These are phyloP conservation scores for Talaromyces piceae DNA, from an alignment of 2,329 filamentous ascomycete genomes.

Conservation along the genomic window DNA sequence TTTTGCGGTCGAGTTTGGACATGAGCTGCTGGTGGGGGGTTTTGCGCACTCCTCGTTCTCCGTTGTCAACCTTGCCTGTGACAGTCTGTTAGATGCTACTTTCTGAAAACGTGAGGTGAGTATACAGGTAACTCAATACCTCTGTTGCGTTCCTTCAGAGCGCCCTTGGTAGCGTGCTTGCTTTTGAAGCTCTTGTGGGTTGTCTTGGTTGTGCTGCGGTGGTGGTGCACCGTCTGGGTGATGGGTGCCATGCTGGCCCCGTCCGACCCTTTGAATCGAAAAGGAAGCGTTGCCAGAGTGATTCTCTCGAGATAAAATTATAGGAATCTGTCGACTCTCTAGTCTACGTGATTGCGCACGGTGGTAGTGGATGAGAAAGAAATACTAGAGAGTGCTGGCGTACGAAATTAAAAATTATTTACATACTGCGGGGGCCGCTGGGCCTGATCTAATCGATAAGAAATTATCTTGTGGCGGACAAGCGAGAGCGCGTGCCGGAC, in stretches of 20 bases:
- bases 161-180: slow-evolving; percentile 78
- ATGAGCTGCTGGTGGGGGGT: slow-evolving; percentile 94
- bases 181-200: slow-evolving; percentile 89
- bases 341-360: background rate
- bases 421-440: background rate
- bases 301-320: slow-evolving; percentile 11
- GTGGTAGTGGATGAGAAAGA: slow-evolving; percentile 13
- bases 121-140: too few species aligned
- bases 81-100: too few species aligned
- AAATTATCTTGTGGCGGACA: slow-evolving; percentile 24
- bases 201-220: slow-evolving; percentile 85
- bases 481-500: slow-evolving; percentile 20
- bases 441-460: slow-evolving; percentile 11
- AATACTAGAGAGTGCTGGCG: slow-evolving; percentile 13
- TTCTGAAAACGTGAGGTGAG: too few species aligned
- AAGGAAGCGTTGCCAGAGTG: slow-evolving; percentile 57
- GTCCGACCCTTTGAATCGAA: slow-evolving; percentile 69
- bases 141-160: slow-evolving; percentile 77
- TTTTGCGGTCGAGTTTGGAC: slow-evolving; percentile 92
- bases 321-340: slow-evolving; percentile 1
- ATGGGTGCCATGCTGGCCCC: slow-evolving; percentile 65
- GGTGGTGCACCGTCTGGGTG: slow-evolving; percentile 52
- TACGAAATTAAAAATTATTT: background rate
- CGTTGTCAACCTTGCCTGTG: slow-evolving; percentile 64
- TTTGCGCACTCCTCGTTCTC: slow-evolving; percentile 66